Evolutionary conservation across 2,329 filamentous ascomycete species (phyloP).

Genomic region (Cladosporium sp.): DNA sequence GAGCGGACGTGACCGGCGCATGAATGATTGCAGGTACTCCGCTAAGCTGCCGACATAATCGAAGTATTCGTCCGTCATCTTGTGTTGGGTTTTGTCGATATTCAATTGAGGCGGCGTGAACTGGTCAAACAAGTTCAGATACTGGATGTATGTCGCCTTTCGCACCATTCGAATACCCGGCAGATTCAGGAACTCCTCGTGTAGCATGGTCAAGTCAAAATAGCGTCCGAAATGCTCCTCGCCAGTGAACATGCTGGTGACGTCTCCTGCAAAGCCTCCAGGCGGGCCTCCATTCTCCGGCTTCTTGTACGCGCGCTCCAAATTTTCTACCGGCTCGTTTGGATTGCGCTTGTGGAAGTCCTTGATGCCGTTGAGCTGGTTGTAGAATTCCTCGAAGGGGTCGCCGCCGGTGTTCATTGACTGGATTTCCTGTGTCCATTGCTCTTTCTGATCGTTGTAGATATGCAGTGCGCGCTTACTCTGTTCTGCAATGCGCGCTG

Average conservation of each 20-base stretch:
- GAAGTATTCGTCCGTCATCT: slow-evolving; percentile 89
- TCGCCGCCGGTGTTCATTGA: slow-evolving; percentile 71
- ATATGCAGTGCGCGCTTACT: slow-evolving; percentile 73
- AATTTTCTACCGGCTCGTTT: slow-evolving; percentile 89
- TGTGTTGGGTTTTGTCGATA: slow-evolving; percentile 66
- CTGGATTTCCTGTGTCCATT: slow-evolving; percentile 72
- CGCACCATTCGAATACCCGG: slow-evolving; percentile 63
- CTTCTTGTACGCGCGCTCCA: slow-evolving; percentile 84
- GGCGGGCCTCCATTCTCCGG: slow-evolving; percentile 48
- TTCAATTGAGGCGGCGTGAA: slow-evolving; percentile 69
- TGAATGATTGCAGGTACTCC: slow-evolving; percentile 79
- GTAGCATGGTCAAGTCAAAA: slow-evolving; percentile 76
- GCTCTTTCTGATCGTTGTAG: slow-evolving; percentile 71
- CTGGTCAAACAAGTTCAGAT: slow-evolving; percentile 82
- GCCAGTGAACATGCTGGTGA: slow-evolving; percentile 90
- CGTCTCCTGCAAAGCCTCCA: slow-evolving; percentile 50
- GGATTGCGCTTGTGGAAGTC: slow-evolving; percentile 87
- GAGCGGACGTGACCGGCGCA: slow-evolving; percentile 75
- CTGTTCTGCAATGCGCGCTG: slow-evolving; percentile 81
- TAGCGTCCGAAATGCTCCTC: slow-evolving; percentile 92
- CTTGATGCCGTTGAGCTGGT: slow-evolving; percentile 72
- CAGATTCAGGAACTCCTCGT: slow-evolving; percentile 87
- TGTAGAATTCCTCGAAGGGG: slow-evolving; percentile 85
- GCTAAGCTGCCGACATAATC: slow-evolving; percentile 75
- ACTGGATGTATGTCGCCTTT: slow-evolving; percentile 82